A percentile compares a stretch with the other conserved stretches of the same genome.
phyloP scores from a whole-genome alignment of 768 basidiomycete genomes.

The Sarcodon aspratus region DNA sequence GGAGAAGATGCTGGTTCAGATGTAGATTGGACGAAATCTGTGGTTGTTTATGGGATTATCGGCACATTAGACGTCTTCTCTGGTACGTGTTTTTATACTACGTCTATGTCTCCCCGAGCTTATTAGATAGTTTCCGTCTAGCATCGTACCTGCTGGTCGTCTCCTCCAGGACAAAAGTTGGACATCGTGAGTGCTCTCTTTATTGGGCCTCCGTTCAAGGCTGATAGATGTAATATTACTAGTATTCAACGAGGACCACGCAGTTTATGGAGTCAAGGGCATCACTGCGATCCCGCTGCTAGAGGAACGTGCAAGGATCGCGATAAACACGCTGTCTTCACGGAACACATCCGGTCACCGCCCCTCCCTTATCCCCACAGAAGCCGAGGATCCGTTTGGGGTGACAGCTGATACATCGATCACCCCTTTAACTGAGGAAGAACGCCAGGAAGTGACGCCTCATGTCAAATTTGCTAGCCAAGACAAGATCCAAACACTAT shows the following conservation, averaged over 20 bases:
- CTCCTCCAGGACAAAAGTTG: constrained; percentile 48
- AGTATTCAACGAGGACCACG: constrained; percentile 57
- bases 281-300: constrained; percentile 65
- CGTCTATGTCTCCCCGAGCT: not conserved
- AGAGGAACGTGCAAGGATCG: constrained; percentile 46
- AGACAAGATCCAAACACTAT: constrained; percentile 33
- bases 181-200: constrained; percentile 40
- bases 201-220: not conserved
- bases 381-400: constrained; percentile 1
- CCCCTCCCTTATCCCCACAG: constrained; percentile 30
- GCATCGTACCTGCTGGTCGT: constrained; percentile 73
- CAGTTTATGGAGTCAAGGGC: constrained; percentile 57
- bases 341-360: constrained; percentile 33
- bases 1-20: constrained; percentile 18
- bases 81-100: constrained; percentile 28
- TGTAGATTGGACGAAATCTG: constrained; percentile 41
- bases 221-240: not conserved
- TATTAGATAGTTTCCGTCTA: constrained; percentile 16
- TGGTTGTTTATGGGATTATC: constrained; percentile 65
- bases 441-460: constrained; percentile 9
- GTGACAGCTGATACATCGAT: not conserved
- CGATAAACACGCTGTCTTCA: constrained; percentile 40
- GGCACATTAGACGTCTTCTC: constrained; percentile 65
- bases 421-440: constrained; percentile 1
- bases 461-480: constrained; percentile 46